Conservation (phyloP, 1,284 basidiomycete genomes). For the Ganoderma leucocontextum region DNA sequence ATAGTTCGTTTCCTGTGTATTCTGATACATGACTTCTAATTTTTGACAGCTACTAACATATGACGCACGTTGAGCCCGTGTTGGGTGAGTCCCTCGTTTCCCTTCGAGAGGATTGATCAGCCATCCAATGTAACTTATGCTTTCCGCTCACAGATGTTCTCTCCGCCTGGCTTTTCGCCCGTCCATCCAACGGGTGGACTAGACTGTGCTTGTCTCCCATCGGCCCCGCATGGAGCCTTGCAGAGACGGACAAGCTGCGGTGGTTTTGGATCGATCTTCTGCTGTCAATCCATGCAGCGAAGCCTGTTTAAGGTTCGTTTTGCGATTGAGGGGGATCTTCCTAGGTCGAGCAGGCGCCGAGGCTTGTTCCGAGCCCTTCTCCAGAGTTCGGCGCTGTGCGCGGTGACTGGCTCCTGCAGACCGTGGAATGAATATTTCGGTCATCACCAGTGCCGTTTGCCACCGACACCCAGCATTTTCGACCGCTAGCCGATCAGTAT, state of each 20-base stretch:
- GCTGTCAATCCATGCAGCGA: constrained; percentile 3
- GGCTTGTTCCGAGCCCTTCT: constrained; percentile 6
- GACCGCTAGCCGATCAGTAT: background rate
- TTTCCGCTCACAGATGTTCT: background rate
- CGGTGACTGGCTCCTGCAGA: background rate
- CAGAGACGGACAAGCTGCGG: background rate
- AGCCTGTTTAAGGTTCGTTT: constrained; percentile 4
- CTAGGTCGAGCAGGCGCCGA: background rate
- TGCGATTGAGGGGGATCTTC: constrained; percentile 3
- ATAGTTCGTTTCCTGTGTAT: background rate
- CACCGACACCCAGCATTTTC: background rate
- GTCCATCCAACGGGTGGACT: background rate
- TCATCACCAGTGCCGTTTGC: constrained; percentile 1
- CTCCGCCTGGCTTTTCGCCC: background rate
- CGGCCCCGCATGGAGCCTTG: background rate
- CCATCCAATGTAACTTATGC: background rate
- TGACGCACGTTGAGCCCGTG: background rate
- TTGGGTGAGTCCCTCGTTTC: background rate
- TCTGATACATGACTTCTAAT: background rate
- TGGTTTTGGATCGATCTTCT: constrained; percentile 5
- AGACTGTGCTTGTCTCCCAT: background rate
- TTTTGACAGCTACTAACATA: background rate
- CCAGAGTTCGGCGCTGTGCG: constrained; percentile 8
- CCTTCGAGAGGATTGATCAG: background rate
- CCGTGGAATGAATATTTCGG: constrained; percentile 1